phyloP scores from a whole-genome alignment of 352 stramenopile genomes.

The Phytophthora syringae region DNA sequence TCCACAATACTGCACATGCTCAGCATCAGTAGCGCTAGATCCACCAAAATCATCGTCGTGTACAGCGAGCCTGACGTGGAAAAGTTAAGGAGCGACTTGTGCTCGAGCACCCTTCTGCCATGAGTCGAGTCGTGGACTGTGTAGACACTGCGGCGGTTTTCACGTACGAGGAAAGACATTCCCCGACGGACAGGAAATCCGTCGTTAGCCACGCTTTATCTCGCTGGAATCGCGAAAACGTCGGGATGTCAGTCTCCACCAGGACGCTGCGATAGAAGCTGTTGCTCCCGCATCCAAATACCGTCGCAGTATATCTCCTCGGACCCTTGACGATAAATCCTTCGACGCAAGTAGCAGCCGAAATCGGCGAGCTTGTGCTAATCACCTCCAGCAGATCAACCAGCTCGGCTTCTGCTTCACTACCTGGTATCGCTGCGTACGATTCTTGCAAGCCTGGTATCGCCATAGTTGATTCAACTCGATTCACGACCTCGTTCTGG shows the following conservation, averaged over 20 bases:
- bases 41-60: constrained; percentile 45
- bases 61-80: constrained; percentile 56
- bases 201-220: constrained; percentile 41
- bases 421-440: constrained; percentile 32
- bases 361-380: constrained; percentile 55
- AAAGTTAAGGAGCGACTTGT: constrained; percentile 49
- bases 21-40: constrained; percentile 45
- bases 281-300: constrained; percentile 49
- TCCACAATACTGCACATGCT: constrained; percentile 41
- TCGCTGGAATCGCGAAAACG: constrained; percentile 25
- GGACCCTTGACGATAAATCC: constrained; percentile 41
- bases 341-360: constrained; percentile 52
- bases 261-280: constrained; percentile 46
- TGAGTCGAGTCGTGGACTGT: constrained; percentile 9
- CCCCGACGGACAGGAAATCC: constrained; percentile 30
- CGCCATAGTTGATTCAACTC: background rate
- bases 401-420: constrained; percentile 46
- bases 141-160: constrained; percentile 38
- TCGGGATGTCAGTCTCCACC: constrained; percentile 18
- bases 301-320: constrained; percentile 27
- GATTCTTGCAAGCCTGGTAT: background rate
- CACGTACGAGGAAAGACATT: constrained; percentile 42
- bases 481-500: constrained; percentile 3
- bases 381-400: constrained; percentile 60
- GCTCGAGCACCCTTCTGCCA: constrained; percentile 21